Base-by-base conservation (phyloP, 768 basidiomycete genomes). In the Clavaria fumosa region DNA sequence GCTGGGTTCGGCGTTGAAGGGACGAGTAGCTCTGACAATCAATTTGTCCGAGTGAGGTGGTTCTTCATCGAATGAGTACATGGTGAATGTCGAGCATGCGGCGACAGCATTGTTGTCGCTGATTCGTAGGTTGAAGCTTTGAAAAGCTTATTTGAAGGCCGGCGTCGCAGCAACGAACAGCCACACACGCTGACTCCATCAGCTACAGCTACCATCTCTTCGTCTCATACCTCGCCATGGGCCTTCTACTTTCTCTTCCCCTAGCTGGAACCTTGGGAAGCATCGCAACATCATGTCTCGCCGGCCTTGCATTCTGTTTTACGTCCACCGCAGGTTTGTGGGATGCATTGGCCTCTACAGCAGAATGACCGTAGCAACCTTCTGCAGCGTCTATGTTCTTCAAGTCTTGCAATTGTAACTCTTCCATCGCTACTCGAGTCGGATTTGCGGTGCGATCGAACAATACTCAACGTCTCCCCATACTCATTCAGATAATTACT, bases 361-460 rank as follows among this genome's bases (percentile, higher is more conserved):
- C n/a, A 15, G 35, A n/a, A 39, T 43, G 18, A 27, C n/a, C 40
- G 44, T 27, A 43, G 40, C 43, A 31, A 46, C 32, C 23, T 28
- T 37, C 45, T 47, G 49, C 59, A 77, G 90, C 91, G 3, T 89
- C 85, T 23, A 89, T 93, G 73, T 86, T 95, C 63, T 90, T 78
- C 70, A 96, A 95, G 66, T 89, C 84, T 22, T 99, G 93, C 59
- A 97, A 97, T 54, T 99, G 95, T 62, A 96, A 97, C 54, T 93
- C 89, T 6, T 93, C 89, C 0, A 96, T 99, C 48, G 95, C 95
- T 0, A 96, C 91, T 31, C 79, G 91, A 51, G 79, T 96, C 40
- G 91, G 91, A 23, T 95, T 90, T 58, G 89, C 88, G 11, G 89
- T 86, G 53, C 42, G 80, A 55, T 17, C 14, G 17, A 10, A 6